A percentile compares a stretch with the other conserved stretches of the same genome.
Evolutionary conservation across 257 asterid genomes (phyloP).

Genomic region (Gardenia jasminoides): DNA sequence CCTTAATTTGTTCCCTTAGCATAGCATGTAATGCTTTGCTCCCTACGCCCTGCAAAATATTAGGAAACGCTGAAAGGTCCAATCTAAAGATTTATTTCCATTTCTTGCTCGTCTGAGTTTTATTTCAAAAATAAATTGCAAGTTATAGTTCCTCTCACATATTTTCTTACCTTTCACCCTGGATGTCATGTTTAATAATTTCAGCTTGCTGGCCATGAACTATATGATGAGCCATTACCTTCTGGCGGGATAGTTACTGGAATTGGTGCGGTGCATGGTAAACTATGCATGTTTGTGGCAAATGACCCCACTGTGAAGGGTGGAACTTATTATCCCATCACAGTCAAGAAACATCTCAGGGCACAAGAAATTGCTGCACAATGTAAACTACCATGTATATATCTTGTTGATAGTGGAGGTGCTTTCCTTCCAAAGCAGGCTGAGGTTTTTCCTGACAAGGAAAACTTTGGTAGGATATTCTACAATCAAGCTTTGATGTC

Average conservation of each 20-base stretch:
- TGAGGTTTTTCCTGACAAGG: slow-evolving; percentile 95
- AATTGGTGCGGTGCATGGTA: slow-evolving; percentile 90
- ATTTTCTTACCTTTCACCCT: slow-evolving; percentile 13
- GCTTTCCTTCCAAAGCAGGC: slow-evolving; percentile 99
- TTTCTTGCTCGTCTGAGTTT: neutral
- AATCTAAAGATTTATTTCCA: neutral
- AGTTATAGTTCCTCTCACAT: neutral
- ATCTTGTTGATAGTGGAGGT: slow-evolving; percentile 99
- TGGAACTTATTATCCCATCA: slow-evolving; percentile 92
- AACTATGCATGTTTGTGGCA: slow-evolving; percentile 90
- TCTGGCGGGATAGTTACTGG: slow-evolving; percentile 96
- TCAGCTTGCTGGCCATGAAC: slow-evolving; percentile 92
- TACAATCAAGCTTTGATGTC: slow-evolving; percentile 95
- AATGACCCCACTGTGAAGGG: slow-evolving; percentile 98
- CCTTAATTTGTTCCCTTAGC: too few species aligned
- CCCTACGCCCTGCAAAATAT: neutral
- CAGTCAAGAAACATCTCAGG: slow-evolving; percentile 94
- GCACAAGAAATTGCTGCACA: slow-evolving; percentile 95
- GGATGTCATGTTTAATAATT: slow-evolving; percentile 21
- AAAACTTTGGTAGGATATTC: slow-evolving; percentile 91
- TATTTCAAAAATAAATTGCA: neutral
- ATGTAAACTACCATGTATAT: slow-evolving; percentile 85
- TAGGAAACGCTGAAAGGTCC: neutral
- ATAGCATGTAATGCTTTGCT: neutral
- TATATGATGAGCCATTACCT: slow-evolving; percentile 83